Base-by-base conservation (phyloP, 352 stramenopile genomes). In the Pilasporangium apinafurcum region DNA sequence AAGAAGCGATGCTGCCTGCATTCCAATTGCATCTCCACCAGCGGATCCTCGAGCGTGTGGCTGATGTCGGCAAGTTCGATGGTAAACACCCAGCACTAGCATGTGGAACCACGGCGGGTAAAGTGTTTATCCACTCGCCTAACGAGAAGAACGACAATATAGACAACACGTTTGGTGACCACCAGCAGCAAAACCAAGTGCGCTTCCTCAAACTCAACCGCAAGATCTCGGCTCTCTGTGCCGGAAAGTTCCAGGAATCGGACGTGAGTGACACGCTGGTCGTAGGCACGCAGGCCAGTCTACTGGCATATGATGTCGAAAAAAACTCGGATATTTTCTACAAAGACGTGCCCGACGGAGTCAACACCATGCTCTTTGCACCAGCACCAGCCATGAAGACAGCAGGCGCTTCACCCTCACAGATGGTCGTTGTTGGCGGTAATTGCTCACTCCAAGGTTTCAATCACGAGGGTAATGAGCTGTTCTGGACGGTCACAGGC, bases 321-420 rank as follows among this genome's bases (percentile, higher is more conserved):
- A 91, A 93, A 34, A 98, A 98, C 62, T 85, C 79, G 36, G 90
- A 98, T 39, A 87, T 95, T 16, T 97, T 97, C 62, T 97, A 92
- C 67, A 93, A 94, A 47, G 79, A 94, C 48, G 66, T 94, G 7
- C 82, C 73, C 14, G 86, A 95, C 46, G 83, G 83, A 35, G 79
- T 89, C 37, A 86, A 81, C 57, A 72, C 73, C n/a, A 84, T 95
- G 65, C 52, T 85, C 16, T 87, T 96, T 50, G 72, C 72, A 2
- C 62, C 71, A 0, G 59, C 68, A 6, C 73, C 68, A 0, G 61
- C 60, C 5, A 52, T 67, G 28, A 67, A 77, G 30, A 39, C 46
- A 3, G 48, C 42, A 12, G 57, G 56, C 14, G 62, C 37, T 2
- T 37, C 48, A 14, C 61, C 65, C 4, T 63, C 71, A 3, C 55